Evolutionary conservation across 78 protist species (phyloP).

Genomic region (Reticulomyxa filosa): DNA sequence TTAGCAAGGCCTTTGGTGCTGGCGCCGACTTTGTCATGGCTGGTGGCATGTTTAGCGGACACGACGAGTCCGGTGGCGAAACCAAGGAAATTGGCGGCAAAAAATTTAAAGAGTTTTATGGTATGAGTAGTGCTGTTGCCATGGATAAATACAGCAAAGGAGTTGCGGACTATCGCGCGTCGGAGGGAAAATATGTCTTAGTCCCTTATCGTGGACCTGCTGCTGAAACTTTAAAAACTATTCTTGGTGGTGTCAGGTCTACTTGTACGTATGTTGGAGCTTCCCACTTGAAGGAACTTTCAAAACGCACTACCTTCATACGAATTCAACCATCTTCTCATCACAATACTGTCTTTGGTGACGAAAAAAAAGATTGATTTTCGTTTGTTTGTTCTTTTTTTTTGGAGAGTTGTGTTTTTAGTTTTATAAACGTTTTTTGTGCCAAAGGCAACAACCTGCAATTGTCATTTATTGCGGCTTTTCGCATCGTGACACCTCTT

Average conservation of each 20-base stretch:
- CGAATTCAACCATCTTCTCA: too few species aligned
- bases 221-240: constrained; percentile 9
- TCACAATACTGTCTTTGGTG: too few species aligned
- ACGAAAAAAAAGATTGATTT: too few species aligned
- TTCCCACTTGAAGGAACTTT: too few species aligned
- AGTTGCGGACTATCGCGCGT: constrained; percentile 38
- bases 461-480: too few species aligned
- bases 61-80: constrained; percentile 25
- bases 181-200: constrained; percentile 35
- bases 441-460: too few species aligned
- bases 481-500: too few species aligned
- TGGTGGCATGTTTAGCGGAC: constrained; percentile 25
- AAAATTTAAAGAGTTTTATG: constrained; percentile 26
- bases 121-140: constrained; percentile 31
- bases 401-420: too few species aligned
- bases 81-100: constrained; percentile 6
- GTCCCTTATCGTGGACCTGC: constrained; percentile 34
- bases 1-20: constrained; percentile 40
- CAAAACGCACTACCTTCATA: too few species aligned
- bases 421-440: too few species aligned
- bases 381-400: too few species aligned
- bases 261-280: constrained; percentile 39
- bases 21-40: constrained; percentile 39
- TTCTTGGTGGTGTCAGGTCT: constrained; percentile 31
- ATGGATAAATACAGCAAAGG: constrained; percentile 15